phyloP scores from a whole-genome alignment of 2,329 filamentous ascomycete genomes.

The Colletotrichum nymphaeae region DNA sequence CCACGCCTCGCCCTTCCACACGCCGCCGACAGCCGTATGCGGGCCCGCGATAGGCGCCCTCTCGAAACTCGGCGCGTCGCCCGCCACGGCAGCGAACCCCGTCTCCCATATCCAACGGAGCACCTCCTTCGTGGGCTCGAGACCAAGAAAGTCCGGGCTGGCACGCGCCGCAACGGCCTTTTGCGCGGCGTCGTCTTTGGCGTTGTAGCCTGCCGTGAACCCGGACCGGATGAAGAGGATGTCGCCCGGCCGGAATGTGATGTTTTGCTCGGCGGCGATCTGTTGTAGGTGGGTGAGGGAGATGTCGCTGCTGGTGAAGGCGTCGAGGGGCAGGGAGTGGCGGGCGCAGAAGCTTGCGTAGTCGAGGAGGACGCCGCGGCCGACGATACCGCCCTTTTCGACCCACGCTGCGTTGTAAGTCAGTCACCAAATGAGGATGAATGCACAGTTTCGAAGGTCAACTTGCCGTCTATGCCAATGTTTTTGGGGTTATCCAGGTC shows the following conservation, averaged over 20 bases:
- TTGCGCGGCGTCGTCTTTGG: conserved; percentile 38
- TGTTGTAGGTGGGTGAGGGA: conserved; percentile 36
- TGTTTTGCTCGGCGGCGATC: conserved; percentile 50
- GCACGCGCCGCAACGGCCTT: conserved; percentile 41
- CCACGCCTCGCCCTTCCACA: conserved; percentile 31
- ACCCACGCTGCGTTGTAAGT: conserved; percentile 20
- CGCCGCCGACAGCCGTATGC: conserved; percentile 24
- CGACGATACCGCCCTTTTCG: conserved; percentile 55
- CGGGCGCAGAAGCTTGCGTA: conserved; percentile 62
- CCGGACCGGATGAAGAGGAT: conserved; percentile 60
- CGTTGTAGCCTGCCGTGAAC: conserved; percentile 45
- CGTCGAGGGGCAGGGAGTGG: conserved; percentile 61
- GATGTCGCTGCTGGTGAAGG: conserved; percentile 65
- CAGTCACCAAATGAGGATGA: neutral
- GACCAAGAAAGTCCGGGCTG: conserved; percentile 49
- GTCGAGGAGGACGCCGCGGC: conserved; percentile 64
- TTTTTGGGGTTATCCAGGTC: conserved; percentile 51
- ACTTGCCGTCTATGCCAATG: conserved; percentile 53
- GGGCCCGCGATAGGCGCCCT: conserved; percentile 49
- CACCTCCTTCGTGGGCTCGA: conserved; percentile 49
- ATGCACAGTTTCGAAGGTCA: too few relatives aligned
- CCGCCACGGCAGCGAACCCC: conserved; percentile 57
- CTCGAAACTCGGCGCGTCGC: conserved; percentile 57
- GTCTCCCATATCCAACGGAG: conserved; percentile 58
- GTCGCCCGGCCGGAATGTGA: conserved; percentile 61